A percentile compares a stretch with the other conserved stretches of the same genome.
These are phyloP conservation scores for Garcia nutans DNA, from an alignment of 345 rosid genomes.

Conservation along the genomic window DNA sequence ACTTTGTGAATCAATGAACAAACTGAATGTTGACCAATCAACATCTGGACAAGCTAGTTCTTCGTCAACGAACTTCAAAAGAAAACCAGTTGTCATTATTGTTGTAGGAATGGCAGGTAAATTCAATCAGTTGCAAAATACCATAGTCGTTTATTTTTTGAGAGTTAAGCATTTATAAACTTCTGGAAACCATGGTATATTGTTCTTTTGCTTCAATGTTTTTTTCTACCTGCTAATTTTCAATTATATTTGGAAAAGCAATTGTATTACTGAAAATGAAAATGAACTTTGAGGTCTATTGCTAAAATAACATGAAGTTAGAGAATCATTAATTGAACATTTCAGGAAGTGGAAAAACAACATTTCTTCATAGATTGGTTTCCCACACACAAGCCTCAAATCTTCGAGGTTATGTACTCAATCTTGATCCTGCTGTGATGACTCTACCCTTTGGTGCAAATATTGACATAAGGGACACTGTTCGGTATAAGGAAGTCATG, in stretches of 20 bases:
- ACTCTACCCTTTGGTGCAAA: slow-evolving; percentile 76
- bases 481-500: slow-evolving; percentile 82
- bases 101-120: slow-evolving; percentile 89
- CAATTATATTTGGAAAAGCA: neutral
- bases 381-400: slow-evolving; percentile 66
- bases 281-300: slow-evolving; percentile 4
- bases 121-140: neutral
- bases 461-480: slow-evolving; percentile 81
- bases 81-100: slow-evolving; percentile 65
- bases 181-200: neutral
- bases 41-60: slow-evolving; percentile 31
- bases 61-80: slow-evolving; percentile 52
- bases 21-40: slow-evolving; percentile 40
- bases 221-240: neutral
- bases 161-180: neutral
- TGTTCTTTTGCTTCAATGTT: neutral
- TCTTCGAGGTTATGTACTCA: slow-evolving; percentile 66
- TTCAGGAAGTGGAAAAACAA: slow-evolving; percentile 79
- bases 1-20: slow-evolving; percentile 55
- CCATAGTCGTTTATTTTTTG: neutral
- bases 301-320: neutral
- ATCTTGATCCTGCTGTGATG: slow-evolving; percentile 87
- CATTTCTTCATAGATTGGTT: slow-evolving; percentile 68
- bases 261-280: neutral
- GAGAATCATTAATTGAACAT: slow-evolving; percentile 10